Base-by-base conservation (phyloP, 2,329 filamentous ascomycete species). In the Aspergillus clavatus region DNA sequence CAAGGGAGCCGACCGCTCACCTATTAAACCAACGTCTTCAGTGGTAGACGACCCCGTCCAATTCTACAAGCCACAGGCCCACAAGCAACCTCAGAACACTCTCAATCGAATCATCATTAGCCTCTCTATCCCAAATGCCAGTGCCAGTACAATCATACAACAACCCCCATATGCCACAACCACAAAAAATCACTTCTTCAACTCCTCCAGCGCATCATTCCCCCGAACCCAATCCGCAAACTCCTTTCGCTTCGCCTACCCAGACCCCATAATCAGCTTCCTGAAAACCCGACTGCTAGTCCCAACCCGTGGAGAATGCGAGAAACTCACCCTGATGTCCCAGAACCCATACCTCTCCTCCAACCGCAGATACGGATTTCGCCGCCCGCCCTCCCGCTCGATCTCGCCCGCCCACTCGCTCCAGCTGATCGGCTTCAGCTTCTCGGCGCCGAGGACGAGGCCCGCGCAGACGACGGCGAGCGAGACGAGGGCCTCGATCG, bases 351-450 rank as follows among this genome's bases (percentile, higher is more conserved):
- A 81, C 55, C 93, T 75, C 48, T 87, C 84, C 70, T 97, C 91
- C 48, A 96, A 68, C 37, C 80, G 76, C 40, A 74, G 76, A 66
- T 90, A 97, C 5, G 90, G 89, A 62, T 94, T 95, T 12, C 86
- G 85, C 10, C 79, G 71, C 52, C 77, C 85, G 50, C 71, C 75
- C 29, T 83, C 81, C 64, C 80, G 83, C 60, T 88, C 82, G 27
- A 85, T 81, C 59, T 86, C 78, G 22, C 84, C 83, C 67, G 56
- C 86, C 86, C 70, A 93, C 78, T 50, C 86, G 76, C 75, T 95
- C 88, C 63, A 97, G 78, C 74, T 90, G 57, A 97, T 91, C 2
- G 93, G 93, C 64, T 88, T 85, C 52, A 97, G 75, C 36, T 82
- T 80, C 10, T 87, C 83, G 3, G 87, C 85, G 27, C 83, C 83